Evolutionary conservation across 169 alveolate species (phyloP).

Genomic region (Plasmodium chabaudi): DNA sequence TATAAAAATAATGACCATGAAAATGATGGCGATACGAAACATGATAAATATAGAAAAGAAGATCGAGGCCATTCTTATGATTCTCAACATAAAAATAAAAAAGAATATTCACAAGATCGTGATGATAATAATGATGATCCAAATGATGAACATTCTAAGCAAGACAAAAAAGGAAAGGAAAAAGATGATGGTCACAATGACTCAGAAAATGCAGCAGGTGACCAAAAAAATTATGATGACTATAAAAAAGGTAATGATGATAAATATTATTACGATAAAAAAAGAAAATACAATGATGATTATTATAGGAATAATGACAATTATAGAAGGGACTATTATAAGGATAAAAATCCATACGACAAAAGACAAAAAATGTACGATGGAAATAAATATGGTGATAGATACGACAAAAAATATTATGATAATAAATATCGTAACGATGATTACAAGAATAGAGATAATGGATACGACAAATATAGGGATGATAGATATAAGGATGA

Average conservation of each 20-base stretch:
- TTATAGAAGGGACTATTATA: not conserved
- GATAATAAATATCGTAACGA: constrained; percentile 11
- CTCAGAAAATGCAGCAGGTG: not conserved
- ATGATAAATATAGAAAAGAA: constrained; percentile 8
- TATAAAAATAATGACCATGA: constrained; percentile 4
- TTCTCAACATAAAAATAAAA: constrained; percentile 1
- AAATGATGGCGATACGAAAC: constrained; percentile 13
- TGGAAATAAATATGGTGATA: constrained; percentile 12
- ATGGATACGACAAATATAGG: constrained; percentile 1
- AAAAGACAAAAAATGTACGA: constrained; percentile 36
- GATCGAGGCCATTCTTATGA: constrained; percentile 10
- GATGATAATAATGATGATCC: constrained; percentile 14
- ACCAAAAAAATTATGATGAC: constrained; percentile 4
- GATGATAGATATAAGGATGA: not conserved
- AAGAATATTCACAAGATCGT: not conserved
- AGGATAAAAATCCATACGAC: constrained; percentile 9
- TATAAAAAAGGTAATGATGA: constrained; percentile 12
- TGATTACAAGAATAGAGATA: constrained; percentile 8
- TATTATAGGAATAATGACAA: constrained; percentile 7
- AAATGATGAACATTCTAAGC: not conserved
- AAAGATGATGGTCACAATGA: not conserved
- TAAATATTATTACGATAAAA: constrained; percentile 34
- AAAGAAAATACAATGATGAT: constrained; percentile 34
- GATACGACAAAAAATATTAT: constrained; percentile 40
- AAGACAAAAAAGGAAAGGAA: not conserved